Conservation (phyloP, 2,329 filamentous ascomycete genomes). For the Claviceps cyperi region DNA sequence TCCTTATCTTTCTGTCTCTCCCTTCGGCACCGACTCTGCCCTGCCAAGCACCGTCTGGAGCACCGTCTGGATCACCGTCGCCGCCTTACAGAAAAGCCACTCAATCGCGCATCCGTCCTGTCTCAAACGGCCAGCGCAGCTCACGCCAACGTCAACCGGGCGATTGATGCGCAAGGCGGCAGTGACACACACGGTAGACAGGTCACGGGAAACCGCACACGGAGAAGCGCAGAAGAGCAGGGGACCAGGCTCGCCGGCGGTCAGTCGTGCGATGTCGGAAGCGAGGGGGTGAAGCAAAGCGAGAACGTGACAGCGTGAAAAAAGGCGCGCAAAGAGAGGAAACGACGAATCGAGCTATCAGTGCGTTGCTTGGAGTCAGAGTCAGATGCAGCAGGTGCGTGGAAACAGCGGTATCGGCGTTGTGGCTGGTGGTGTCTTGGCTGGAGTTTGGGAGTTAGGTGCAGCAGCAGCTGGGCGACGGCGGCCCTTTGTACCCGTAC, state of each 20-base stretch:
- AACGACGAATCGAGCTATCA: no score
- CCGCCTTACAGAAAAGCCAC: neutral
- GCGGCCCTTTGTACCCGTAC: slow-evolving; percentile 18
- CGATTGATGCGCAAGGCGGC: neutral
- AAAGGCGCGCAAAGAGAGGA: neutral
- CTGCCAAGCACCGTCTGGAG: no score
- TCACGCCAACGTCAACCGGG: neutral
- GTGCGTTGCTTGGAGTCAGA: neutral
- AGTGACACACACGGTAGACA: no score
- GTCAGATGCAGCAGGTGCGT: neutral
- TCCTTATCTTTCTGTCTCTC: neutral
- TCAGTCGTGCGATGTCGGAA: neutral
- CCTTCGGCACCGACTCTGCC: neutral
- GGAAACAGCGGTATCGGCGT: neutral
- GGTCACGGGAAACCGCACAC: neutral
- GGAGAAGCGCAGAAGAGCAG: neutral
- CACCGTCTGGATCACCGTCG: neutral
- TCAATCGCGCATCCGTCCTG: neutral
- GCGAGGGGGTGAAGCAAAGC: neutral
- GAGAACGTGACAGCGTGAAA: neutral
- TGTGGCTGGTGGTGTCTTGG: neutral
- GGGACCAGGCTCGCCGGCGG: neutral
- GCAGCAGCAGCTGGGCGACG: slow-evolving; percentile 7
- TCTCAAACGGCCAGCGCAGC: no score
- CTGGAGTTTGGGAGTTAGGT: neutral